Conservation (phyloP, 495 filamentous ascomycete genomes). For the Hyaloscypha bicolor region DNA sequence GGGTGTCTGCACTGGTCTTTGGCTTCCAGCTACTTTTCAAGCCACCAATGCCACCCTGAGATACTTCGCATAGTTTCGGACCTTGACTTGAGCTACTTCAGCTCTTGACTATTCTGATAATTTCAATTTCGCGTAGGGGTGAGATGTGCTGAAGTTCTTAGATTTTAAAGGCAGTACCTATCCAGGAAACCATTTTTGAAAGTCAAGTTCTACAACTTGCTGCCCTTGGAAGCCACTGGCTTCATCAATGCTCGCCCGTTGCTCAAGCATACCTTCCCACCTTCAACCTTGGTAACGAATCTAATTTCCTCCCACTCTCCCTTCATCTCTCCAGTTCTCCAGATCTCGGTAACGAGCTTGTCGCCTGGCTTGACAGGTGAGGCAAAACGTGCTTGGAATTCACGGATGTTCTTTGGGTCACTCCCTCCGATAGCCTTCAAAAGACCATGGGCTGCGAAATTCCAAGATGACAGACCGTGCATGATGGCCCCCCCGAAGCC, state of each 20-base stretch:
- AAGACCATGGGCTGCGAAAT: conserved; percentile 75
- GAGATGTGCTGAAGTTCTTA: background rate
- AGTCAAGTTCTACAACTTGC: conserved; percentile 57
- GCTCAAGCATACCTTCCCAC: conserved; percentile 77
- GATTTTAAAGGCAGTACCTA: background rate
- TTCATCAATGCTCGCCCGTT: conserved; percentile 83
- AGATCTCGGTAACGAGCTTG: conserved; percentile 65
- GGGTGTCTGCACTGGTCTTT: too few relatives aligned
- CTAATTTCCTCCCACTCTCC: conserved; percentile 81
- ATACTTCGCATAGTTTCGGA: too few relatives aligned
- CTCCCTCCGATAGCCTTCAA: conserved; percentile 72
- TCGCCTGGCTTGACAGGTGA: conserved; percentile 79
- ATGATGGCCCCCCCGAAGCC: conserved; percentile 88
- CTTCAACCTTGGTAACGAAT: conserved; percentile 71
- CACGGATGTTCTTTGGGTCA: conserved; percentile 75
- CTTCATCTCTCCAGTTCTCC: conserved; percentile 63
- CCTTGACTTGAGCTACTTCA: too few relatives aligned
- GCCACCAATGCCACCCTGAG: too few relatives aligned
- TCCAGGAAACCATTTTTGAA: background rate
- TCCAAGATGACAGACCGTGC: conserved; percentile 86
- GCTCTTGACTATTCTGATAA: too few relatives aligned
- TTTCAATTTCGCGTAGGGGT: too few relatives aligned
- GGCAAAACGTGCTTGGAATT: conserved; percentile 88
- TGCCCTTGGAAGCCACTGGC: conserved; percentile 53
- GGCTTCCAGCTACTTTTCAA: too few relatives aligned